A percentile compares a stretch with the other conserved stretches of the same genome.
Conservation (phyloP, 768 basidiomycete species). For the Russula sp. region DNA sequence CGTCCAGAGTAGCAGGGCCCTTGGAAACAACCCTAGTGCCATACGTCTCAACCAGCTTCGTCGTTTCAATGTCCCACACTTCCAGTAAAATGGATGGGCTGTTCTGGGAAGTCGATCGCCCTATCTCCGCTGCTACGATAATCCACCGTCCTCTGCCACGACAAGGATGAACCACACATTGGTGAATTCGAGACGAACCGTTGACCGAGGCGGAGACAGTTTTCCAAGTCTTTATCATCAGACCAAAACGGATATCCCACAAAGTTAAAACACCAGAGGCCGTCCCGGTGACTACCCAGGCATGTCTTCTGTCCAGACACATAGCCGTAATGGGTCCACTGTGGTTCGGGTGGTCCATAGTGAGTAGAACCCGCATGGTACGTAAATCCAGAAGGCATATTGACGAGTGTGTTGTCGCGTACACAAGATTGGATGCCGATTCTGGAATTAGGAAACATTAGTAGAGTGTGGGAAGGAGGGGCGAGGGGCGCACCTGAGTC, state of each 20-base stretch:
- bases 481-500: slow-evolving; percentile 52
- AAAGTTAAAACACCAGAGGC: slow-evolving; percentile 79
- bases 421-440: slow-evolving; percentile 74
- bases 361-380: slow-evolving; percentile 73
- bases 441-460: slow-evolving; percentile 43
- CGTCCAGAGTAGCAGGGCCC: slow-evolving; percentile 49
- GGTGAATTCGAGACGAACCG: slow-evolving; percentile 58
- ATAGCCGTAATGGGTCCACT: slow-evolving; percentile 83
- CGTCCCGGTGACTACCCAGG: slow-evolving; percentile 90
- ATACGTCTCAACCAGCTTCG: slow-evolving; percentile 75
- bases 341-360: slow-evolving; percentile 81
- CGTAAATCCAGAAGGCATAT: slow-evolving; percentile 80
- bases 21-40: slow-evolving; percentile 50
- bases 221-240: slow-evolving; percentile 85
- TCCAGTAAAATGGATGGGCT: slow-evolving; percentile 55
- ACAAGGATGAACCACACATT: slow-evolving; percentile 78
- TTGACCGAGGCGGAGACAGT: slow-evolving; percentile 56
- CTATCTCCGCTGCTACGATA: slow-evolving; percentile 71
- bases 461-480: slow-evolving; percentile 7
- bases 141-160: slow-evolving; percentile 89
- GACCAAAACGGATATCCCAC: slow-evolving; percentile 95
- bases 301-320: slow-evolving; percentile 77
- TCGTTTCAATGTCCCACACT: slow-evolving; percentile 91
- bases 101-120: slow-evolving; percentile 37
- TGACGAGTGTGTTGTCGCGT: slow-evolving; percentile 76